These are phyloP conservation scores for Starmera stellimalicola DNA, from an alignment of 1,139 yeast genomes.

Conservation along the genomic window DNA sequence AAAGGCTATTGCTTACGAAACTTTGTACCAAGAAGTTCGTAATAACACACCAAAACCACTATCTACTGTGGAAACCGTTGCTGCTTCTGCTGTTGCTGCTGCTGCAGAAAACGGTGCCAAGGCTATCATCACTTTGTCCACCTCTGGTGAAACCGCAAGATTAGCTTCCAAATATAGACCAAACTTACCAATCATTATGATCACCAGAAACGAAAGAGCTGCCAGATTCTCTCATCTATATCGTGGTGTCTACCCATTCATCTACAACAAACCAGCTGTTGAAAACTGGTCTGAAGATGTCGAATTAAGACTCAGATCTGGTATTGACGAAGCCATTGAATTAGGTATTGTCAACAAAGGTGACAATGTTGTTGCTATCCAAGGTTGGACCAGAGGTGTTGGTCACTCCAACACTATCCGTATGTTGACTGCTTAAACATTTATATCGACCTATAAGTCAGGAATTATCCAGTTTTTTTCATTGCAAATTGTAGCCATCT, in stretches of 20 bases:
- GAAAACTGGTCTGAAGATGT: constrained; percentile 96
- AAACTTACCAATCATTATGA: constrained; percentile 94
- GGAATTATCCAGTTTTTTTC: too few relatives aligned
- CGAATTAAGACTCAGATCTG: constrained; percentile 90
- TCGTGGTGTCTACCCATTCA: constrained; percentile 98
- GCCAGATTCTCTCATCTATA: constrained; percentile 94
- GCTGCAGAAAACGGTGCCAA: constrained; percentile 93
- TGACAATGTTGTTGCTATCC: constrained; percentile 88
- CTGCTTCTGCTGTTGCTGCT: constrained; percentile 94
- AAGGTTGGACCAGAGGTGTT: constrained; percentile 98
- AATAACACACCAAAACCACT: constrained; percentile 81
- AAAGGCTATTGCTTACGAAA: constrained; percentile 87
- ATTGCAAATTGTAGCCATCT: too few relatives aligned
- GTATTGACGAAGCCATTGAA: constrained; percentile 81
- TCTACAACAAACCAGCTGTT: constrained; percentile 58
- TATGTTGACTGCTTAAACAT: constrained; percentile 34
- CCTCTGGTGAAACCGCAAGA: constrained; percentile 93
- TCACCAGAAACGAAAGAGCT: constrained; percentile 87
- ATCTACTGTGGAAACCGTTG: constrained; percentile 92
- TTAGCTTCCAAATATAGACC: constrained; percentile 97
- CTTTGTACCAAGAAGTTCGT: constrained; percentile 84
- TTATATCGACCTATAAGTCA: too few relatives aligned
- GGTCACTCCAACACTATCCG: constrained; percentile 99
- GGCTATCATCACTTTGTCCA: constrained; percentile 93
- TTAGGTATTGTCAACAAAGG: constrained; percentile 82